Evolutionary conservation across 345 rosid genomes (phyloP).

Genomic region (Stellera chamaejasme): DNA sequence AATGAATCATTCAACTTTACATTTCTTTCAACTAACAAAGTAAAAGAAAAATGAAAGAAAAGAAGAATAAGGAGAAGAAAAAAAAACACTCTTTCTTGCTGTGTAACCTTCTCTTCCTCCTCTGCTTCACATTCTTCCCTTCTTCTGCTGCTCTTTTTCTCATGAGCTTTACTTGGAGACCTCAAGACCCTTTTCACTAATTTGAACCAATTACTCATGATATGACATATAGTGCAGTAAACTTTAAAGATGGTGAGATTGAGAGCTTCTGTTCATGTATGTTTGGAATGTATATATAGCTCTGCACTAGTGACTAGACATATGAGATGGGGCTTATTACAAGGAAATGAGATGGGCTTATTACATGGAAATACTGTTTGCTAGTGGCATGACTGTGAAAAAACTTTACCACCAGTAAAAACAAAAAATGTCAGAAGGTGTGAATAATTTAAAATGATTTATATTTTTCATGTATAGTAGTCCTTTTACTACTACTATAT

Average conservation of each 20-base stretch:
- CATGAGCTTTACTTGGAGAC: constrained; percentile 64
- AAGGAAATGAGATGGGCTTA: too few species aligned
- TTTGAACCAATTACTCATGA: constrained; percentile 38
- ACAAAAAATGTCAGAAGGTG: constrained; percentile 17
- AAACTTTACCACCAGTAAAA: neutral
- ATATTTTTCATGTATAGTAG: too few species aligned
- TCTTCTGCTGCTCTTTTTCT: constrained; percentile 36
- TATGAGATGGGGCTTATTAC: too few species aligned
- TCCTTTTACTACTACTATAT: too few species aligned
- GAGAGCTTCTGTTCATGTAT: too few species aligned
- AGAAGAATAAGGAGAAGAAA: neutral
- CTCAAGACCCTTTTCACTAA: constrained; percentile 75
- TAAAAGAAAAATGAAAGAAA: neutral
- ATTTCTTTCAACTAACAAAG: neutral
- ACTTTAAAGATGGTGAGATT: neutral
- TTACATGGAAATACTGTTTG: too few species aligned
- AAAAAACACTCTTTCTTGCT: neutral
- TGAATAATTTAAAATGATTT: too few species aligned
- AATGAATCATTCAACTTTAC: neutral
- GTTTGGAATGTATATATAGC: too few species aligned
- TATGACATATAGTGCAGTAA: neutral
- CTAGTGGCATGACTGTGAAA: too few species aligned
- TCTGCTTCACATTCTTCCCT: constrained; percentile 36
- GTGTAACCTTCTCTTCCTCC: constrained; percentile 52
- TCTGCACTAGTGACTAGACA: too few species aligned